Evolutionary conservation across 257 asterid species (phyloP).

Genomic region (Primulina eburnea): DNA sequence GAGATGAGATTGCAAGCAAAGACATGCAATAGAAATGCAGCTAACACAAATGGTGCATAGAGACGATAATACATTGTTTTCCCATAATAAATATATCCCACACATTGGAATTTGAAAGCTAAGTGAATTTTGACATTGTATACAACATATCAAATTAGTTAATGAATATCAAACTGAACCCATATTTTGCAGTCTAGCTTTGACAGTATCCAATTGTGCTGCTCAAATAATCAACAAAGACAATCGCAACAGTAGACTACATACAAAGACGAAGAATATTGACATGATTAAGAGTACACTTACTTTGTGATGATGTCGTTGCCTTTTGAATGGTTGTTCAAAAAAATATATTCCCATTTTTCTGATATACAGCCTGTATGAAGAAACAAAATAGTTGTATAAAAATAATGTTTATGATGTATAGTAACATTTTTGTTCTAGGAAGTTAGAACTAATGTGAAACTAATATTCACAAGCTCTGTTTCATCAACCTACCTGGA

Average conservation of each 20-base stretch:
- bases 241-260: not conserved
- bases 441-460: too few relatives aligned
- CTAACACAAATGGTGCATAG: too few relatives aligned
- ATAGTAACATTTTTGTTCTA: too few relatives aligned
- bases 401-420: not conserved
- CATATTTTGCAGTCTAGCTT: constrained; percentile 51
- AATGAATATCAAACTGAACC: constrained; percentile 30
- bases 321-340: constrained; percentile 65
- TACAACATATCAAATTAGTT: too few relatives aligned
- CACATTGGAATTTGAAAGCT: too few relatives aligned
- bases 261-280: not conserved
- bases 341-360: constrained; percentile 67
- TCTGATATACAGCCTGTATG: constrained; percentile 66
- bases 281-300: constrained; percentile 16
- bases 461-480: too few relatives aligned
- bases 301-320: constrained; percentile 65
- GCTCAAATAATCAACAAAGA: constrained; percentile 27
- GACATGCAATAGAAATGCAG: not conserved
- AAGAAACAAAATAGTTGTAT: not conserved
- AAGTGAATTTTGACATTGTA: too few relatives aligned
- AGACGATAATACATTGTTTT: too few relatives aligned
- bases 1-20: not conserved
- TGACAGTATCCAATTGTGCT: constrained; percentile 65
- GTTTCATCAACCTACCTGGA: too few relatives aligned
- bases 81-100: too few relatives aligned